Conservation (phyloP, 345 rosid species). For the Gossypium arboreum region DNA sequence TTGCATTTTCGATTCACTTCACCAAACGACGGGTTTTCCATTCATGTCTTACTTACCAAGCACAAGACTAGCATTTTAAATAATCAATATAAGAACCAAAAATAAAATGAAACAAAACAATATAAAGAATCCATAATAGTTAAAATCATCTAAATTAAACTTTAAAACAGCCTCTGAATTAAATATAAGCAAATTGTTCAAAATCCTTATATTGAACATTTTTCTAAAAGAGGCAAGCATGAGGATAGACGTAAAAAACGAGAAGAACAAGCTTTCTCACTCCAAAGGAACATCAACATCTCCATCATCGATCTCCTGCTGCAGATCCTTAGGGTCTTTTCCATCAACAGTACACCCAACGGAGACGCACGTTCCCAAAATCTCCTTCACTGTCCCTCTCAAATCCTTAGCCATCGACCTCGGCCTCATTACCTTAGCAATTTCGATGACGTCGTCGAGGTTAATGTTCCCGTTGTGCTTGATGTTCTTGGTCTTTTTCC, state of each 20-base stretch:
- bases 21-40: not conserved
- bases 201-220: not conserved
- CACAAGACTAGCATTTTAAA: not conserved
- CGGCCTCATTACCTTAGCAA: conserved; percentile 45
- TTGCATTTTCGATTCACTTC: not conserved
- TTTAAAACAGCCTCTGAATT: not conserved
- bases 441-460: conserved; percentile 54
- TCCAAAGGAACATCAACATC: conserved; percentile 49
- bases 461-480: conserved; percentile 50
- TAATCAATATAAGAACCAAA: not conserved
- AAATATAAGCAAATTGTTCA: not conserved
- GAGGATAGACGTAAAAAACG: not conserved
- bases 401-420: conserved; percentile 60
- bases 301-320: conserved; percentile 45
- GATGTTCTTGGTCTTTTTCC: conserved; percentile 51
- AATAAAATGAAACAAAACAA: not conserved
- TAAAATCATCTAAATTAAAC: conserved; percentile 15
- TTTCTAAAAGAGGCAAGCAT: not conserved
- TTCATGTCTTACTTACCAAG: not conserved
- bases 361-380: conserved; percentile 58
- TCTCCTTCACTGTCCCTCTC: conserved; percentile 54
- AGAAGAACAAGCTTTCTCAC: conserved; percentile 14
- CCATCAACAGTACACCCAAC: conserved; percentile 64
- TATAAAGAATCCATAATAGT: conserved; percentile 11
- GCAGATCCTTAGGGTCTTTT: conserved; percentile 51